A percentile compares a stretch with the other conserved stretches of the same genome.
Conservation (phyloP, 352 stramenopile genomes). For the Thalassiosira livingstoniorum region DNA sequence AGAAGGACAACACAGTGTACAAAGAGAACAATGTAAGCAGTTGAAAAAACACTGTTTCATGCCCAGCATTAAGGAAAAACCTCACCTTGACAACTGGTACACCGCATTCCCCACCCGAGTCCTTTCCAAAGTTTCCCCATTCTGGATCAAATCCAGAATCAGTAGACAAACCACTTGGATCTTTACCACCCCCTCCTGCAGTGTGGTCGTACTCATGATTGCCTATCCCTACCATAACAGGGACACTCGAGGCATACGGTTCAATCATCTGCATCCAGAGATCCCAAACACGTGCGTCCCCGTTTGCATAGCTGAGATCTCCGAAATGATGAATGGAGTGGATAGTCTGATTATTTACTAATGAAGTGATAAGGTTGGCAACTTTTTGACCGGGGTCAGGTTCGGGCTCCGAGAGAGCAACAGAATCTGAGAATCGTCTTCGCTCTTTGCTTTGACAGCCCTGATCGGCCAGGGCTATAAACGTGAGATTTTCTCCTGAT, state of each 20-base stretch:
- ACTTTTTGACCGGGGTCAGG: conserved; percentile 29
- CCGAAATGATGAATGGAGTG: conserved; percentile 87
- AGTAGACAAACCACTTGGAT: conserved; percentile 68
- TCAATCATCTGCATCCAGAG: conserved; percentile 85
- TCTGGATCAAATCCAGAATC: conserved; percentile 62
- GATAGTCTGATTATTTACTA: conserved; percentile 68
- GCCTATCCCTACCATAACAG: conserved; percentile 87
- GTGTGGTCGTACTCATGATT: conserved; percentile 87
- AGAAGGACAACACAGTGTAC: too few relatives aligned
- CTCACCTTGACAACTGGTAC: too few relatives aligned
- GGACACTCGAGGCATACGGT: conserved; percentile 83
- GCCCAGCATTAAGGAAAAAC: too few relatives aligned
- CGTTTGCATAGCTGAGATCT: conserved; percentile 86
- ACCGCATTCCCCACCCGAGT: conserved; percentile 88
- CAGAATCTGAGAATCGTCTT: conserved; percentile 12
- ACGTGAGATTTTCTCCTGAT: conserved; percentile 66
- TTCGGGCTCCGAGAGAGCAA: neutral
- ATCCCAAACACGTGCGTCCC: conserved; percentile 86
- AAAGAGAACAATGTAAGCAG: too few relatives aligned
- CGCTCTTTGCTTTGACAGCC: conserved; percentile 58
- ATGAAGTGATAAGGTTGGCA: conserved; percentile 38
- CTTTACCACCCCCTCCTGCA: conserved; percentile 61
- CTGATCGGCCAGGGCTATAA: conserved; percentile 88
- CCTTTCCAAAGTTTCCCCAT: conserved; percentile 68
- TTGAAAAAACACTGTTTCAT: too few relatives aligned